Evolutionary conservation across 73 alveolate species (phyloP).

Genomic region (Stentor coeruleus): DNA sequence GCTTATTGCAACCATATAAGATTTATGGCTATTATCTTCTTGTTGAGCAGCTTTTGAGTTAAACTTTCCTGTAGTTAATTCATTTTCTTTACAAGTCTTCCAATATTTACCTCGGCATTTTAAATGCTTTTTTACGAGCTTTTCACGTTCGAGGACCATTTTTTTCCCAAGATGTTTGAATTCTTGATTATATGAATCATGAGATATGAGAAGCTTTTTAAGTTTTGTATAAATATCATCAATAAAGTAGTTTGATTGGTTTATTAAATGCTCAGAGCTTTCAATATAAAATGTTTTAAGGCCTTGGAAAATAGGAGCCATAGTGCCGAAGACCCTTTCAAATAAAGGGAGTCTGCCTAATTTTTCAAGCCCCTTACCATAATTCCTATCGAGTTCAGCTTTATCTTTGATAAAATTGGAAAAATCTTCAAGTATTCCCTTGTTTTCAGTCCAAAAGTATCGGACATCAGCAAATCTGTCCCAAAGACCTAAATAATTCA

Average conservation of each 20-base stretch:
- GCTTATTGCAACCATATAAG: no score
- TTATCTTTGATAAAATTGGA: neutral
- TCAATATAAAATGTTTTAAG: neutral
- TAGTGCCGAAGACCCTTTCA: neutral
- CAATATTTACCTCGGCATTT: no score
- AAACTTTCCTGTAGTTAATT: no score
- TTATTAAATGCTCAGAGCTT: neutral
- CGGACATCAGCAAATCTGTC: no score
- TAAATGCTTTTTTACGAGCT: no score
- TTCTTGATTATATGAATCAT: neutral
- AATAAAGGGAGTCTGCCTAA: no score
- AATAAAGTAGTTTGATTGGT: neutral
- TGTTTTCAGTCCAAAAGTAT: neutral
- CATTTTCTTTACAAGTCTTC: no score
- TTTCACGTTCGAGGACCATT: neutral
- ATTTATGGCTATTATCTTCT: no score
- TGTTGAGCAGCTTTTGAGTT: no score
- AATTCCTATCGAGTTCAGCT: neutral
- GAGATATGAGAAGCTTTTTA: neutral
- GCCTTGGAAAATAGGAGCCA: neutral
- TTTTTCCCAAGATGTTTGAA: neutral
- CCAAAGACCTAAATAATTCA: no score
- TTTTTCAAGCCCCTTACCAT: neutral
- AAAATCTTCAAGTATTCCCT: neutral
- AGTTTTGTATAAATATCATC: neutral